Evolutionary conservation across 768 basidiomycete species (phyloP), one percentile per base, ranked within the genome.

Genomic region (Podaxis mareebaensis): DNA sequence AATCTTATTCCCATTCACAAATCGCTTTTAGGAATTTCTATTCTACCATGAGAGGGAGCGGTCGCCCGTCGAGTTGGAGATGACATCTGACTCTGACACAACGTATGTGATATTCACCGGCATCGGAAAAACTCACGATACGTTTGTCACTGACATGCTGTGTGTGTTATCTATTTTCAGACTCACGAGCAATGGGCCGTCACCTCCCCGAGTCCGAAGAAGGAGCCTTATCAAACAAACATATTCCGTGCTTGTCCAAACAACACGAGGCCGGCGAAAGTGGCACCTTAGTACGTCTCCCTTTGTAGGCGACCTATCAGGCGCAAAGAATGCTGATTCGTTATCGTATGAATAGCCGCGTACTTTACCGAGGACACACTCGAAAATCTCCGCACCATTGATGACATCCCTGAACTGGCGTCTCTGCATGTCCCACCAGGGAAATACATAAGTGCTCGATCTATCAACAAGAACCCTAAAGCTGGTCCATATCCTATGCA

Each of bases 231-330:
- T 90, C 62, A 92, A 92, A 69, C 91, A 93, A 72, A 92, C 91
- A 0, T 93, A 91, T 71, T 91, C 90, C 7, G 90, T 90, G 30
- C 90, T 81, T 67, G 88, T 91, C 40, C 81, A 88, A n/a, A 87
- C 85, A 2, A 68, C 81, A 20, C 75, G 78, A 60, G 90, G 89
- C n/a, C 82, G 83, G 62, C 81, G 87, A 66, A 93, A 93, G 68
- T 92, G 91, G 91, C 91, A 93, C 67, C 79, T 93, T 36, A 92
- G 91, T 91, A 72, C 58, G 88, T 71, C 44, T 63, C 51, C 33
- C 65, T 67, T 24, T 55, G 17, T 54, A 26, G 40, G 58, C n/a
- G 51, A 39, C 26, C 30, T 46, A 20, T 17, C n/a, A 38, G 15
- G 42, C 22, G 24, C n/a, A 20, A 36, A 42, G 6, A 6, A n/a